Percentiles rank a stretch among this genome's conserved stretches.
Evolutionary conservation across 2,329 filamentous ascomycete species (phyloP).

Genomic region (Sphaceloma murrayae): DNA sequence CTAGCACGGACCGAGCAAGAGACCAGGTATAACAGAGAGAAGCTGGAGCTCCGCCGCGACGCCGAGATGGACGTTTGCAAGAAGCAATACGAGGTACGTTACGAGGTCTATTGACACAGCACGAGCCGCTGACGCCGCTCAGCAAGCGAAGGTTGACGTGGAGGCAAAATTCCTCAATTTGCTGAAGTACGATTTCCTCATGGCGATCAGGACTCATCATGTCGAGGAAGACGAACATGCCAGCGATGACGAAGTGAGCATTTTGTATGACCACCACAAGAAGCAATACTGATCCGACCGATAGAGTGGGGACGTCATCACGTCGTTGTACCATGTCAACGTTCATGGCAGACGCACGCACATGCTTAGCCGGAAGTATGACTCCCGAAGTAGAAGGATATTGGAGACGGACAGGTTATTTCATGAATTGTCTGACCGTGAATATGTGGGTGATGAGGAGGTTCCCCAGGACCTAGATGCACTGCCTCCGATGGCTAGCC

Average conservation of each 20-base stretch:
- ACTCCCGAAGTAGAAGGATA: constrained; percentile 34
- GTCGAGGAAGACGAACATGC: constrained; percentile 28
- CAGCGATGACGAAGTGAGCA: constrained; percentile 34
- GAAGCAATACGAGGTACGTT: constrained; percentile 32
- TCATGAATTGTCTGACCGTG: constrained; percentile 25
- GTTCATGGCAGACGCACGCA: constrained; percentile 20
- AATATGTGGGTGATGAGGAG: constrained; percentile 13
- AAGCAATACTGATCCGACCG: constrained; percentile 16
- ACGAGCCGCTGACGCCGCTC: neutral
- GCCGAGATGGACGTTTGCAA: constrained; percentile 30
- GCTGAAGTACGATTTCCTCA: constrained; percentile 27
- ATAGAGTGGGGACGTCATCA: constrained; percentile 24
- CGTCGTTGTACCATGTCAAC: constrained; percentile 28
- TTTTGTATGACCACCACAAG: constrained; percentile 9
- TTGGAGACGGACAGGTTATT: constrained; percentile 32
- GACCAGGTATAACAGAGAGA: constrained; percentile 30
- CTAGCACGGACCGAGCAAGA: constrained; percentile 32
- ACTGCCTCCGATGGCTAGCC: constrained; percentile 18
- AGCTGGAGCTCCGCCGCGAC: constrained; percentile 29
- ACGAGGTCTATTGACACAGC: too few relatives aligned
- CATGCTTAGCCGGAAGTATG: constrained; percentile 27
- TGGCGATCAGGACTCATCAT: constrained; percentile 31
- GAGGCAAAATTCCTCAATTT: constrained; percentile 24
- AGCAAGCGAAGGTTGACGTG: constrained; percentile 21
- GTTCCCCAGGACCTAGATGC: constrained; percentile 16